A percentile compares a stretch with the other conserved stretches of the same genome.
These are phyloP conservation scores for Cladosporium oxysporum DNA, from an alignment of 2,329 filamentous ascomycete genomes.

Conservation along the genomic window DNA sequence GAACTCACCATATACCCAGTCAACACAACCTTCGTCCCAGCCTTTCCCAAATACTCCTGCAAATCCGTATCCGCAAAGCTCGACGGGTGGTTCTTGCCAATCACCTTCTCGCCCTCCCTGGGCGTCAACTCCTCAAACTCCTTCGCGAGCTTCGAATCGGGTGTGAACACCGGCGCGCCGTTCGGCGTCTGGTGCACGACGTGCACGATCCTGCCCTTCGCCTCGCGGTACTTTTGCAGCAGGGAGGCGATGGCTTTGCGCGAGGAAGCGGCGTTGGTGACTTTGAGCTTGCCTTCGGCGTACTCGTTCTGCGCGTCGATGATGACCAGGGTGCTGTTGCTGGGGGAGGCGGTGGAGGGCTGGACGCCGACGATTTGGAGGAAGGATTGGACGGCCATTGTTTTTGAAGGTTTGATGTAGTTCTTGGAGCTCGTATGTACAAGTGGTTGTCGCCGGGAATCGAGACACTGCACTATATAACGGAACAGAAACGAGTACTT, in stretches of 20 bases:
- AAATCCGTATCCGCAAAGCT: slow-evolving; percentile 64
- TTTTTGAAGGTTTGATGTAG: background rate
- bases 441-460: background rate
- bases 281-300: slow-evolving; percentile 58
- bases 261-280: slow-evolving; percentile 55
- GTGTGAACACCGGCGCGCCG: slow-evolving; percentile 67
- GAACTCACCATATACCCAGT: slow-evolving; percentile 56
- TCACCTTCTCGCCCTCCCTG: slow-evolving; percentile 55
- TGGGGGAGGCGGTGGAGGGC: slow-evolving; percentile 57
- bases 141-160: slow-evolving; percentile 59
- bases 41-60: slow-evolving; percentile 55
- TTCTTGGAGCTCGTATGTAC: too few species aligned
- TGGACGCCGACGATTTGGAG: slow-evolving; percentile 56
- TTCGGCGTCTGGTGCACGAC: slow-evolving; percentile 61
- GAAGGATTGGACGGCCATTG: slow-evolving; percentile 43
- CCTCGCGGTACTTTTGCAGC: slow-evolving; percentile 61
- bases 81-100: slow-evolving; percentile 60
- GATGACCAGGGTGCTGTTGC: slow-evolving; percentile 64
- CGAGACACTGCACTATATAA: background rate
- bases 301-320: slow-evolving; percentile 74
- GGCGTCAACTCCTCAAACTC: slow-evolving; percentile 63
- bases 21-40: slow-evolving; percentile 62
- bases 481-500: background rate
- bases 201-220: slow-evolving; percentile 59
- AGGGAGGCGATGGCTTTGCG: slow-evolving; percentile 59